phyloP scores from a whole-genome alignment of 2,329 filamentous ascomycete genomes.

The Didymella pomorum region DNA sequence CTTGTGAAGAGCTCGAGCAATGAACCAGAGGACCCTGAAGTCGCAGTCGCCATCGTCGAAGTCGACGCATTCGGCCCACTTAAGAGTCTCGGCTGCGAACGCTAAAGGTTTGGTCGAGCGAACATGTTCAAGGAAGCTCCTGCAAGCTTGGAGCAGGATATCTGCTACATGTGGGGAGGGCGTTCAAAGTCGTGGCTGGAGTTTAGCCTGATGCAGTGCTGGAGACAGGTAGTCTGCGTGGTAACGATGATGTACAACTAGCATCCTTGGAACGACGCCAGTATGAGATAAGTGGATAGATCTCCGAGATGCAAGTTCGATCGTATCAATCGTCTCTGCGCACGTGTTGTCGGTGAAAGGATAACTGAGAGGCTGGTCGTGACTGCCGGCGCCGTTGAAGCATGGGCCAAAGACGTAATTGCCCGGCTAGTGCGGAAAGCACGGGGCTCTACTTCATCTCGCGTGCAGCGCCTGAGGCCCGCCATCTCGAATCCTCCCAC shows the following conservation, averaged over 20 bases:
- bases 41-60: too few species aligned
- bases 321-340: neutral
- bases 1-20: neutral
- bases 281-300: neutral
- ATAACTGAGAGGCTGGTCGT: slow-evolving; percentile 7
- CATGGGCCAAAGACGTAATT: slow-evolving; percentile 11
- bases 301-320: neutral
- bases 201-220: neutral
- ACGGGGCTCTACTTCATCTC: slow-evolving; percentile 13
- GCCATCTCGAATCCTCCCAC: slow-evolving; percentile 6
- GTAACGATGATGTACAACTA: neutral
- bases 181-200: neutral
- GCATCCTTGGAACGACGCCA: neutral
- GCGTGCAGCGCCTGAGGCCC: slow-evolving; percentile 10
- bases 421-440: slow-evolving; percentile 6
- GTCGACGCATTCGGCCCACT: neutral
- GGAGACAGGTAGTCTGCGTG: neutral
- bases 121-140: neutral
- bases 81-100: neutral
- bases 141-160: neutral
- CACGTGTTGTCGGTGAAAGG: neutral
- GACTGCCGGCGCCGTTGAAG: slow-evolving; percentile 7
- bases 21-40: neutral
- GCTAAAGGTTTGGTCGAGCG: neutral
- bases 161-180: neutral